These are phyloP conservation scores for Erythrophleum ivorense DNA, from an alignment of 331 rosid genomes.

Conservation along the genomic window DNA sequence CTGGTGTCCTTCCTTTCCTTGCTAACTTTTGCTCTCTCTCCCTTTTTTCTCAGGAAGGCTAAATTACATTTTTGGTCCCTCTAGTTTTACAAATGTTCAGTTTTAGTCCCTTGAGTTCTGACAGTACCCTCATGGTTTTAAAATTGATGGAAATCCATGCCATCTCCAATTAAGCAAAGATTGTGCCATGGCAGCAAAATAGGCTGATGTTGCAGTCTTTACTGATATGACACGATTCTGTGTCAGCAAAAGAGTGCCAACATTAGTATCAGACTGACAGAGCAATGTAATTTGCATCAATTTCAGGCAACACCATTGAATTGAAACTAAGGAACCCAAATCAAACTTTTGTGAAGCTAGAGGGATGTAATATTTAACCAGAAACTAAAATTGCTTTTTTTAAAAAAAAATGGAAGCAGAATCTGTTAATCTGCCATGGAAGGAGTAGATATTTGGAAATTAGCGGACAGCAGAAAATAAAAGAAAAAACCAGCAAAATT, in stretches of 20 bases:
- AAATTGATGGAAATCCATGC: neutral
- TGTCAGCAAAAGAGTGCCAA: no score
- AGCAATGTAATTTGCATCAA: neutral
- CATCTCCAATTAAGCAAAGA: neutral
- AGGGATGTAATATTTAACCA: slow-evolving; percentile 1
- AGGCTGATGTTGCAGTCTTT: neutral
- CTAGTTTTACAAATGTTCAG: neutral
- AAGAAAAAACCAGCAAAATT: neutral
- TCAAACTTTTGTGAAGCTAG: neutral
- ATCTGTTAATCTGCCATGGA: neutral
- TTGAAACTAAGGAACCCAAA: neutral
- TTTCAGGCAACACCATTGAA: neutral
- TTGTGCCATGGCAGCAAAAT: no score
- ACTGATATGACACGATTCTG: no score
- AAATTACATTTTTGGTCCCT: neutral
- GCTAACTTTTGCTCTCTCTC: neutral
- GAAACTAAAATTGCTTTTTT: neutral
- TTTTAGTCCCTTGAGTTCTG: neutral
- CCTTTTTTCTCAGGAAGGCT: neutral
- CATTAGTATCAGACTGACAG: neutral
- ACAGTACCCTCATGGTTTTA: neutral
- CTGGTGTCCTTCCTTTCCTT: neutral
- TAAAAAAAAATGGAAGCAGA: neutral
- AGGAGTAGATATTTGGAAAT: slow-evolving; percentile 7
- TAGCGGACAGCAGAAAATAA: neutral